These are phyloP conservation scores for Castanospermum australe DNA, from an alignment of 306 rosid genomes.

Conservation along the genomic window DNA sequence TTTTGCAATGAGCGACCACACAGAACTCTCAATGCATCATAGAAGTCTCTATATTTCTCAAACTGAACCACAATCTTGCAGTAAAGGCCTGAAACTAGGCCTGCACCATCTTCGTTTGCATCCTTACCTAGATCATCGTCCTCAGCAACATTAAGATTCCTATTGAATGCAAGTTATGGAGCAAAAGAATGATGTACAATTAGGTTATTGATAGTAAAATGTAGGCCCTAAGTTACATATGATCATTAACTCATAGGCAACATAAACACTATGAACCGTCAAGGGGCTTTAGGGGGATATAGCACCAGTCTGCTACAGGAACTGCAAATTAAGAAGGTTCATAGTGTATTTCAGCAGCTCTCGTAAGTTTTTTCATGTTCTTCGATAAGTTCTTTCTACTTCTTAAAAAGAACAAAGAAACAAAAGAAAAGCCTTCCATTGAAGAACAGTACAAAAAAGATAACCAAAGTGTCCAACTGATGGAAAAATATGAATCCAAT, in stretches of 20 bases:
- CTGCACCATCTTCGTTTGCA: conserved; percentile 54
- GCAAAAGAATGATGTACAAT: conserved; percentile 19
- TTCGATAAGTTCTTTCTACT: not conserved
- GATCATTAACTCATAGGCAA: conserved; percentile 12
- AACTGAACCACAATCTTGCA: conserved; percentile 94
- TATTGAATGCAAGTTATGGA: conserved; percentile 38
- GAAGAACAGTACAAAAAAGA: not conserved
- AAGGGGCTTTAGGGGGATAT: not conserved
- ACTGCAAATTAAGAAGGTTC: not conserved
- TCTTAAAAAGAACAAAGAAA: not conserved
- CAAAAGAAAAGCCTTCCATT: not conserved
- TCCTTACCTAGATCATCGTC: conserved; percentile 74
- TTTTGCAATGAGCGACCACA: conserved; percentile 85
- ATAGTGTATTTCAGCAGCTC: not conserved
- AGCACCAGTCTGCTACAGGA: not conserved
- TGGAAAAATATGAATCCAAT: not conserved
- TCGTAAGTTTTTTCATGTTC: not conserved
- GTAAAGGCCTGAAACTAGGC: conserved; percentile 76
- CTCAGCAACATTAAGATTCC: conserved; percentile 91
- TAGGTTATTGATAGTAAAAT: conserved; percentile 4
- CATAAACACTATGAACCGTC: not conserved
- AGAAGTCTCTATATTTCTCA: conserved; percentile 73
- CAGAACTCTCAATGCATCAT: conserved; percentile 66
- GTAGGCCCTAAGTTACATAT: not conserved
- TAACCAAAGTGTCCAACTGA: not conserved